Evolutionary conservation across 495 filamentous ascomycete species (phyloP).

Genomic region (Chaetomium tenue): DNA sequence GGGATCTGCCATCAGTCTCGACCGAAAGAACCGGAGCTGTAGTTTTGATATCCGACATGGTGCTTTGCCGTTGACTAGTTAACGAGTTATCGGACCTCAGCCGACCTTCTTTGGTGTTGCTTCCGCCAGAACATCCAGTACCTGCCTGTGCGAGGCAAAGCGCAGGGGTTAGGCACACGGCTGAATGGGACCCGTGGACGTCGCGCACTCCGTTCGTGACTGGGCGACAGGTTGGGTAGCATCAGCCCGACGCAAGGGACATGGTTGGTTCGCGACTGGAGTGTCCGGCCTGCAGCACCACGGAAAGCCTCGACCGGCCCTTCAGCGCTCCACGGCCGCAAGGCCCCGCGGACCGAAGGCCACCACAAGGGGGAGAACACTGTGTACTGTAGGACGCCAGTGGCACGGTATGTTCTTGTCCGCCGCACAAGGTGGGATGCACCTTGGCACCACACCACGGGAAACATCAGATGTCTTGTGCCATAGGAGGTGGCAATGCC

Average conservation of each 20-base stretch:
- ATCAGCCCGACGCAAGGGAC: background rate
- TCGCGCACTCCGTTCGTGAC: background rate
- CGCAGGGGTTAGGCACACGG: background rate
- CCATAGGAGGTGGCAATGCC: slow-evolving; percentile 31
- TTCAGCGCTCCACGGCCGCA: slow-evolving; percentile 22
- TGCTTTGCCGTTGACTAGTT: no score
- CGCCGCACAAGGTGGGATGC: slow-evolving; percentile 6
- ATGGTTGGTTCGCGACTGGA: background rate
- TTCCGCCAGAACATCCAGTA: no score
- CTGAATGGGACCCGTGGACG: no score
- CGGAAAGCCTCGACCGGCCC: background rate
- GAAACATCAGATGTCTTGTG: slow-evolving; percentile 20
- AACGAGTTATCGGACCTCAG: no score
- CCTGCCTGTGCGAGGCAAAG: background rate
- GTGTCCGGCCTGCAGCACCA: background rate
- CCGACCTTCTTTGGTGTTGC: no score
- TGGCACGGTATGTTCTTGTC: slow-evolving; percentile 19
- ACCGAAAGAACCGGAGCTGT: slow-evolving; percentile 5
- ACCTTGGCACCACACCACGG: background rate
- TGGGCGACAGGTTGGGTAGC: slow-evolving; percentile 3
- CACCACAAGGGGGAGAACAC: slow-evolving; percentile 26
- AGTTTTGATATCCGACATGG: background rate
- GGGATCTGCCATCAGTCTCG: slow-evolving; percentile 1
- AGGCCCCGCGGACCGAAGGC: background rate
- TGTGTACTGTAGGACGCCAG: background rate